Base-by-base conservation (phyloP, 1,284 basidiomycete genomes). In the Trichosporon inkin region DNA sequence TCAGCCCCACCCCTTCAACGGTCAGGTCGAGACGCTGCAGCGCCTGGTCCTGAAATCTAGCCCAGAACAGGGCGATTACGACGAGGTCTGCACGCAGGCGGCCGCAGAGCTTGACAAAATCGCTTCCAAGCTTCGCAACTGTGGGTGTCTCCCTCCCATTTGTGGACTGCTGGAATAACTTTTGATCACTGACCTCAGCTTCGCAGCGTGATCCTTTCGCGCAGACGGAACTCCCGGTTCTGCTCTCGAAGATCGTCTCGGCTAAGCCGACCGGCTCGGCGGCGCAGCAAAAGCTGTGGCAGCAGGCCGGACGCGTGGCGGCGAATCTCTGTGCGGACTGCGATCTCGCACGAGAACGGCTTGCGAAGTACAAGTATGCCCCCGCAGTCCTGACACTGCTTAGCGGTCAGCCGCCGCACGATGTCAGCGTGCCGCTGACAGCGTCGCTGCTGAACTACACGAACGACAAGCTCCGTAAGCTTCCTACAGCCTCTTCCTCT, bases 261-360 rank as follows among this genome's bases (percentile, higher is more conserved):
- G 17, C 20, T 37, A 55, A 49, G 44, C 24, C 44, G 24, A 11
- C 11, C 2, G 44, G 44, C 6, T 8, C 44, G 13, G 14, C 44
- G 24, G 22, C 24, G 24, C 44, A 49, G 44, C 14, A 28, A 22
- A 49, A 28, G 22, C 14, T 49, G 24, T 49, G 44, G 44, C 44
- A 32, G n/a, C 69, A 75, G 57, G 61, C 64, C 4, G 71, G 67
- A 0, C 62, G 76, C 28, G 71, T 71, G 1, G 73, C 69, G 2
- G 73, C 73, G 7, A 78, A 78, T 59, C 52, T 76, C 8, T 67
- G 60, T 2, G 69, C 71, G 0, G 71, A 74, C 36, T 64, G 58
- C 40, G 69, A 49, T 14, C 44, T 49, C 6, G 44, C 44, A 14
- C 44, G 44, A 6, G 44, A 49, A 16, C 44, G 24, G 14, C 28